A percentile compares a stretch with the other conserved stretches of the same genome.
These are phyloP conservation scores for Colletotrichum aenigma DNA, from an alignment of 2,329 filamentous ascomycete genomes.

Conservation along the genomic window DNA sequence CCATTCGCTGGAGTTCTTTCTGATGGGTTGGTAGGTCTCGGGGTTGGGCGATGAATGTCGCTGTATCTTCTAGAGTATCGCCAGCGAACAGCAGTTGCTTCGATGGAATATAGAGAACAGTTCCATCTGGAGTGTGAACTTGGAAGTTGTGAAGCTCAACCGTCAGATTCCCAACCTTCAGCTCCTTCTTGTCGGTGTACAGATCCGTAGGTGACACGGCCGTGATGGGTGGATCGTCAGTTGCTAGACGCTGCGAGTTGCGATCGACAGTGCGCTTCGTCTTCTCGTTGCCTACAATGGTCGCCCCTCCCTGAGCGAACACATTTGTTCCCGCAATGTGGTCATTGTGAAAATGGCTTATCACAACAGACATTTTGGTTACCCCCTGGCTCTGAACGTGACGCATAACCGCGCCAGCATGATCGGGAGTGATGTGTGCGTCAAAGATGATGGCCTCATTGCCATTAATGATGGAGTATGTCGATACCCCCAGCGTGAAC, in stretches of 20 bases:
- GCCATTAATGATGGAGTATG: conserved; percentile 17
- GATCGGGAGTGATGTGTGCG: conserved; percentile 17
- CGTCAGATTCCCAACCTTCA: conserved; percentile 7
- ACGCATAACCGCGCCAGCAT: conserved; percentile 20
- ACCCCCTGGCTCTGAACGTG: conserved; percentile 13
- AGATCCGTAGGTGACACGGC: conserved; percentile 8
- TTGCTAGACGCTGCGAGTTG: conserved; percentile 1
- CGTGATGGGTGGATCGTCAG: conserved; percentile 8
- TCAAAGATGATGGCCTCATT: conserved; percentile 21
- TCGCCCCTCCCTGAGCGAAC: conserved; percentile 10
- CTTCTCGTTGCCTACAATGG: conserved; percentile 1
- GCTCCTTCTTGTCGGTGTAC: background rate
- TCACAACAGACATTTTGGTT: conserved; percentile 10
- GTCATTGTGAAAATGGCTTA: conserved; percentile 18
- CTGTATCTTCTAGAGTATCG: conserved; percentile 16
- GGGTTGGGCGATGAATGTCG: conserved; percentile 14
- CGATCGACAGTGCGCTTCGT: background rate
- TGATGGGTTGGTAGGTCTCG: background rate
- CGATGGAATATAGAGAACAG: conserved; percentile 10
- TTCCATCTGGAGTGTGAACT: conserved; percentile 12
- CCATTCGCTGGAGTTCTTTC: conserved; percentile 10
- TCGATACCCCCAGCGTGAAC: conserved; percentile 18
- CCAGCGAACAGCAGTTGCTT: conserved; percentile 14
- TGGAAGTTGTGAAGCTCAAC: conserved; percentile 17
- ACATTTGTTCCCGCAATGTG: conserved; percentile 13